Conservation (phyloP, 192 early-diverging fungal species). For the Coemansia javaensis region DNA sequence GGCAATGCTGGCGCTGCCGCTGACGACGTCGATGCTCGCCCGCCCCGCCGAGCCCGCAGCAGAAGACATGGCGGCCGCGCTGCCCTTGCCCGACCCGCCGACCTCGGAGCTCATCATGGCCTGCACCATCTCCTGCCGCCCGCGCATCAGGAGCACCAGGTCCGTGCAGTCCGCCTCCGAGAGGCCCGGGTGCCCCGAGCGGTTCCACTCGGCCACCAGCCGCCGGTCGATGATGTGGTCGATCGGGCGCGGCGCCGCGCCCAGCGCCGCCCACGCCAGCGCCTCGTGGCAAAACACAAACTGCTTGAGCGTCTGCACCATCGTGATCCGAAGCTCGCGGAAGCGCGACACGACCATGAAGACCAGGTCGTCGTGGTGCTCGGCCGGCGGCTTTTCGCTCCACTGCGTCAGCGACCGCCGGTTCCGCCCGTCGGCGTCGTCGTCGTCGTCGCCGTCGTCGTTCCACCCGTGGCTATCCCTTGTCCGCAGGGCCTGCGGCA, state of each 20-base stretch:
- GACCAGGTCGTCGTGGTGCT: constrained; percentile 56
- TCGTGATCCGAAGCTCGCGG: constrained; percentile 69
- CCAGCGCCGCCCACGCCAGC: constrained; percentile 53
- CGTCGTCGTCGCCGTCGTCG: constrained; percentile 2
- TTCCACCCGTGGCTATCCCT: background rate
- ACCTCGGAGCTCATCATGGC: constrained; percentile 31
- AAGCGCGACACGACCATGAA: constrained; percentile 59
- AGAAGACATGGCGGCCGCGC: background rate
- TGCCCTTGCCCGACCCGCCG: constrained; percentile 8
- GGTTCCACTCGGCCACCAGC: constrained; percentile 49
- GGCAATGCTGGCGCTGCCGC: constrained; percentile 2
- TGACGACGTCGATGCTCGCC: constrained; percentile 36
- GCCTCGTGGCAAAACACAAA: constrained; percentile 84
- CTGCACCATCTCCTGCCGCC: constrained; percentile 40
- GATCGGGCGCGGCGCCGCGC: constrained; percentile 31
- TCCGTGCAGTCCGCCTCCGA: constrained; percentile 22
- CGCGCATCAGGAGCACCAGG: constrained; percentile 40
- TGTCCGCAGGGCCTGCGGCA: constrained; percentile 37
- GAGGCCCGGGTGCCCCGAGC: constrained; percentile 22
- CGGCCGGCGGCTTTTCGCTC: constrained; percentile 24
- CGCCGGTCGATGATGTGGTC: constrained; percentile 39
- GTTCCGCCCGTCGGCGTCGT: background rate
- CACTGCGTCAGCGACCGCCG: constrained; percentile 25
- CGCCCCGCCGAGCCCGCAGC: constrained; percentile 6
- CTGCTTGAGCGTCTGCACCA: constrained; percentile 81